Base-by-base conservation (phyloP, 2,329 filamentous ascomycete genomes). In the Aspergillus sp. region DNA sequence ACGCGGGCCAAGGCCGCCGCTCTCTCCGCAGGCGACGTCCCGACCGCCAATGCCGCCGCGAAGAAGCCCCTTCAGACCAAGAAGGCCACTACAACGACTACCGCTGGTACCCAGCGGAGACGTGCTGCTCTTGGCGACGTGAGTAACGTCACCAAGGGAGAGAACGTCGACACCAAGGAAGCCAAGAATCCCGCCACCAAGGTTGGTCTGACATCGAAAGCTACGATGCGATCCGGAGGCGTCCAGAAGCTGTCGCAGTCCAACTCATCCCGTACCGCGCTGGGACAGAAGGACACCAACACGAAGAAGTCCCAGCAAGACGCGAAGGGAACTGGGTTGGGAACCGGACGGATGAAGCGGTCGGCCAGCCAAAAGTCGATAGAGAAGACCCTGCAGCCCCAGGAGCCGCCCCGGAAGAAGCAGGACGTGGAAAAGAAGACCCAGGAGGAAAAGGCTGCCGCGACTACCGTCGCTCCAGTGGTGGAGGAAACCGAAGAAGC, bases 1-100 rank as follows among this genome's bases (percentile, higher is more conserved):
- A 97, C 94, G 65, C 86, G 94, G 77, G 92, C 94, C 62, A 97
- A 97, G 78, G 86, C 91, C 48, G 90, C 91, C 53, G 88, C 88
- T 45, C 80, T 83, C 38, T 71, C 70, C 38, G 71, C 71, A 38
- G 71, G 71, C 50, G 72, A 73, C 48, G 62, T 67, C 54, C 63
- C 71, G 57, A 80, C 78, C 67, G 82, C 79, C 62, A 86, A 87
- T 62, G 88, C 88, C 49, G 74, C 77, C 50, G 74, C 78, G 20
- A 85, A 79, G 67, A 87, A 87, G 65, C 78, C 84, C 23, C 73
- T 90, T 47, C 87, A 88, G 72, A 79, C 85, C 46, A 92, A 91
- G 76, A 90, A 87, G 72, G 75, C 85, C 14, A 74, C 79, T 23
- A 71, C 77, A 45, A 62, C 54, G 6, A 56, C 78, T 47, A 72